Base-by-base conservation (phyloP, 106 monocot genomes). In the Dactylorhiza incarnata region DNA sequence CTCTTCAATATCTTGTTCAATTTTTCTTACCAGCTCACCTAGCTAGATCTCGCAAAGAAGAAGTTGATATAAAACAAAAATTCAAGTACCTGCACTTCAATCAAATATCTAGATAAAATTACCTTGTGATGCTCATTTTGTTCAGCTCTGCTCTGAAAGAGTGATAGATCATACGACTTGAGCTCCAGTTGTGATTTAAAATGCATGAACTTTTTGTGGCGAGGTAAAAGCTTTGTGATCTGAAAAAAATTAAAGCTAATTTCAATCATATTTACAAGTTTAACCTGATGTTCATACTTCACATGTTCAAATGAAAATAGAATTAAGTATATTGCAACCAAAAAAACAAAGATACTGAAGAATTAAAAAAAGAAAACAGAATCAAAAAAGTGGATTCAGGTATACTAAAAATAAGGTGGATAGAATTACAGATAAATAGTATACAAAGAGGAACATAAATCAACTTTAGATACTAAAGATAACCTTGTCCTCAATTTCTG, bases 101-200 rank as follows among this genome's bases (percentile, higher is more conserved):
- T 51, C 6, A 72, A 69, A 48, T 7, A 68, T 44, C 52, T 26
- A 23, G 45, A 83, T 73, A n/a, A 9, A 59, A 10, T 5, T 75
- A 99, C 99, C 94, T 99, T 99, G 78, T 94, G 94, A 76, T 99
- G 94, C 76, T 99, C 94, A 82, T 91, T 91, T 82, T 99, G 99
- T 62, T 99, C 87, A 69, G 86, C 87, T 86, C 99, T 89, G 72
- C 76, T 88, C 80, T 99, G 87, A 71, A 94, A 99, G 72, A 99
- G 91, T 10, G 87, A 87, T 47, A 99, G 79, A 78, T 99, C 94
- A 82, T 94, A 89, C 15, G 99, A 88, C 62, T 99, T 99, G 47
- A 99, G 91, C 73, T 99, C 94, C 56, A 91, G 69, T 70, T 94
- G 87, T 74, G 91, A 87, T 76, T 94, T 99, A 13, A 94, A 78